A percentile compares a stretch with the other conserved stretches of the same genome.
phyloP scores from a whole-genome alignment of 352 stramenopile genomes.

The Elongisporangium prolatum region DNA sequence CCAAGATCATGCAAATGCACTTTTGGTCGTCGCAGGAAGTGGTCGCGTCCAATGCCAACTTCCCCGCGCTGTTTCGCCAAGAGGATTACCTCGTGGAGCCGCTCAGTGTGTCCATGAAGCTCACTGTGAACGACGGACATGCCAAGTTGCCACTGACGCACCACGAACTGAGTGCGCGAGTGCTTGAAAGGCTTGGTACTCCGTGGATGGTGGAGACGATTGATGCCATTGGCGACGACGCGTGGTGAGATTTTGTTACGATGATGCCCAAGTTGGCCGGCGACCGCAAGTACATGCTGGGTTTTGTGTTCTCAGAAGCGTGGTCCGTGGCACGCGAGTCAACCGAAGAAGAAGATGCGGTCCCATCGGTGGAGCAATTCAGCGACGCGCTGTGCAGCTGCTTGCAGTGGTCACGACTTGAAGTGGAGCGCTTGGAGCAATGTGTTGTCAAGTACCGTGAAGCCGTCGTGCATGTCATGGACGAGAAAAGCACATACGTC shows the following conservation, averaged over 20 bases:
- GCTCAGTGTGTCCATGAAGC: constrained; percentile 69
- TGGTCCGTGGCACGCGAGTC: constrained; percentile 75
- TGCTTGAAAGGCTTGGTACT: constrained; percentile 67
- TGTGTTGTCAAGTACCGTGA: constrained; percentile 72
- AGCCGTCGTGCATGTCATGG: constrained; percentile 76
- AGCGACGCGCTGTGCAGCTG: constrained; percentile 69
- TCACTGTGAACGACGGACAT: constrained; percentile 78
- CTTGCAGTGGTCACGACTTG: constrained; percentile 61
- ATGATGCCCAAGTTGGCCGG: constrained; percentile 71
- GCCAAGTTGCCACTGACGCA: constrained; percentile 79
- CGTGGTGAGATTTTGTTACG: constrained; percentile 63
- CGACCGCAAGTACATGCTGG: constrained; percentile 73
- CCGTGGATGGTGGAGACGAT: constrained; percentile 80
- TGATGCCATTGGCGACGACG: constrained; percentile 55
- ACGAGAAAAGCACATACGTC: constrained; percentile 88
- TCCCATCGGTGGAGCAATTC: constrained; percentile 67
- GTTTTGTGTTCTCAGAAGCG: constrained; percentile 82
- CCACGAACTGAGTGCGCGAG: constrained; percentile 61
- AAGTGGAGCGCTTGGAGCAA: constrained; percentile 53
- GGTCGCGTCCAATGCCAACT: constrained; percentile 9
- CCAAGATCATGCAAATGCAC: constrained; percentile 61
- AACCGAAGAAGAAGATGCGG: constrained; percentile 71
- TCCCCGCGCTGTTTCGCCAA: constrained; percentile 31
- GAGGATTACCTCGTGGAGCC: constrained; percentile 71
- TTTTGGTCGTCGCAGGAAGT: constrained; percentile 28